Base-by-base conservation (phyloP, 2,329 filamentous ascomycete species). In the Aspergillus fijiensis region DNA sequence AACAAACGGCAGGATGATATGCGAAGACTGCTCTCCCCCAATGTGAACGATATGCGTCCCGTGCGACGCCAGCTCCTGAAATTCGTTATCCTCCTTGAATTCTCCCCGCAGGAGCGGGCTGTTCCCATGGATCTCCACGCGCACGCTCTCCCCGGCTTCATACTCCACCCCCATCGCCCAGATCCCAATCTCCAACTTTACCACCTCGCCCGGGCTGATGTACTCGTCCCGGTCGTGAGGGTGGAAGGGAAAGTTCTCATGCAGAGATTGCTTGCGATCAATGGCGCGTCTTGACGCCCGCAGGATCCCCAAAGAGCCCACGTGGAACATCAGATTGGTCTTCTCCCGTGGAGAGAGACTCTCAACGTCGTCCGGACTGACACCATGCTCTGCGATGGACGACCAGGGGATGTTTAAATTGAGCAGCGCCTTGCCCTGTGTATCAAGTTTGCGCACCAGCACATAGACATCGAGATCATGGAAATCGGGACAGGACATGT, bases 401-500 rank as follows among this genome's bases (percentile, higher is more conserved):
- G 52, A 55, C 60, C 60, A 59, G 1, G 60, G 60, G 10, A 62
- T 57, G 12, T 62, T 62, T 5, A 62, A 50, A 11, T 62, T 62
- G 19, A 51, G 51, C 25, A 62, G 55, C 5, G 55, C 6, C 35
- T 62, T 51, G 7, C 60, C 60, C 2, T 54, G 51, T 11, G 52
- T 42, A 16, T 58, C 55, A 2, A 62, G 45, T 27, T 62, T 62
- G 42, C 60, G 55, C 9, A 62, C 23, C 5, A 62, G 45, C 3
- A 62, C 27, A 48, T 59, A 62, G 2, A 62, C 45, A 14, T 62
- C 60, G 19, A 62, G 47, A 29, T 63, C 61, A 21, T 63, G 51
- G 14, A 58, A 53, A n/a, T 60, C 58, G 5, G 60, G 58, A 25
- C 61, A 63, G 7, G 51, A 57, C 58, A 63, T 60, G 39, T 63